Evolutionary conservation across 108 stramenopile species (phyloP).

Genomic region (Pseudonitzschia pungens): DNA sequence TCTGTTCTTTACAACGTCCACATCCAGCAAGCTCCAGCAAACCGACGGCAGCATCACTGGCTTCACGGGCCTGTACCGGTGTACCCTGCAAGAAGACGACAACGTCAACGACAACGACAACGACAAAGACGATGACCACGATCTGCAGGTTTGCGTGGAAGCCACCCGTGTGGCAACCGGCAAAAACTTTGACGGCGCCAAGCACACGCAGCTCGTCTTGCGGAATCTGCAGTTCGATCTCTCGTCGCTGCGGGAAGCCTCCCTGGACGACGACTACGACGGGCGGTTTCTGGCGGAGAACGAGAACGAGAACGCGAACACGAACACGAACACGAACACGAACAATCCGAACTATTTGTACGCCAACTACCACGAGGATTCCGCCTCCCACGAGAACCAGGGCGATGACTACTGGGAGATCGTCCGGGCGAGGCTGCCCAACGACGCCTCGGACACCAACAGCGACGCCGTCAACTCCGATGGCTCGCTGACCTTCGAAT

Average conservation of each 20-base stretch:
- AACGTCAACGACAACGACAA: neutral
- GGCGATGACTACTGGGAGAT: constrained; percentile 7
- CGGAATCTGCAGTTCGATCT: constrained; percentile 5
- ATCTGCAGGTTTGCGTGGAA: neutral
- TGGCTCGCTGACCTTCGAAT: constrained; percentile 3
- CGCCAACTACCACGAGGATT: neutral
- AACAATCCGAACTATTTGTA: neutral
- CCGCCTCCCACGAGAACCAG: neutral
- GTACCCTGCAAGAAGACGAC: neutral
- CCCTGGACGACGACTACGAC: neutral
- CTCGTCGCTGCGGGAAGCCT: neutral
- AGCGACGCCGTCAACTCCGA: neutral
- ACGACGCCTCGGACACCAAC: too few relatives aligned
- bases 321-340: neutral
- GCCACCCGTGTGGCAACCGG: neutral
- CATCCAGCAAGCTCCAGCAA: neutral
- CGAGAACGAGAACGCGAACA: neutral
- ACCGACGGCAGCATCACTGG: neutral
- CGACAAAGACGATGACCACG: neutral
- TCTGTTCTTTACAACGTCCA: neutral
- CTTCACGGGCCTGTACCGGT: neutral
- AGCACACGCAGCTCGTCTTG: neutral
- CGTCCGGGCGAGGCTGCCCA: neutral
- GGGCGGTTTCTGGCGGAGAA: neutral
- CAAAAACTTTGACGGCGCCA: neutral